Evolutionary conservation across 805 yeast genomes (phyloP).

Genomic region (Starmerella bacillaris): DNA sequence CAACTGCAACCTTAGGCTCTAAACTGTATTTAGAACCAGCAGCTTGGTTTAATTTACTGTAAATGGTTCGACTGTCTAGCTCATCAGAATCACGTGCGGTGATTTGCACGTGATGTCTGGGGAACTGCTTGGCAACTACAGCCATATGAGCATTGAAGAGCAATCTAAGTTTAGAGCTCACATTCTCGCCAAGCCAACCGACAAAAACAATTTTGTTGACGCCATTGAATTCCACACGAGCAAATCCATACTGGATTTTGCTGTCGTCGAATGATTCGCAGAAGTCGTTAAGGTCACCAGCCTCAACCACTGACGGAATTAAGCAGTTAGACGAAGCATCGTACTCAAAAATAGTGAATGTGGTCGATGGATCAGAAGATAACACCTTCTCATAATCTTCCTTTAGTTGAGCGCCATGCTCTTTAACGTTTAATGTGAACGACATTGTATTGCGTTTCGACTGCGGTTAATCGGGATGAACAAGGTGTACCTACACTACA

Average conservation of each 20-base stretch:
- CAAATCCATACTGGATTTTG: slow-evolving; percentile 75
- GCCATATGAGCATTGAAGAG: slow-evolving; percentile 28
- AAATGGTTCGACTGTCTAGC: slow-evolving; percentile 57
- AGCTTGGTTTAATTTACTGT: slow-evolving; percentile 66
- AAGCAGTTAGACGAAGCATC: slow-evolving; percentile 32
- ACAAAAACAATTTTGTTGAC: slow-evolving; percentile 66
- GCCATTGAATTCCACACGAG: slow-evolving; percentile 77
- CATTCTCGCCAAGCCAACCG: slow-evolving; percentile 91
- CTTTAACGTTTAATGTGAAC: slow-evolving; percentile 34
- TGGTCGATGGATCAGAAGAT: slow-evolving; percentile 47
- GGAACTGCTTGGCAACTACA: slow-evolving; percentile 25
- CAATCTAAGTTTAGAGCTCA: slow-evolving; percentile 39
- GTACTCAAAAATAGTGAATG: slow-evolving; percentile 72
- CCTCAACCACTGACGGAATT: slow-evolving; percentile 32
- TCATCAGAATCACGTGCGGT: slow-evolving; percentile 93
- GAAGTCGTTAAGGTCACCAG: slow-evolving; percentile 58
- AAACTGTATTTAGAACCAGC: slow-evolving; percentile 89
- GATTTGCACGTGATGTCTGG: slow-evolving; percentile 84
- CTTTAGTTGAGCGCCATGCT: slow-evolving; percentile 60
- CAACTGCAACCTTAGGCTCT: slow-evolving; percentile 17
- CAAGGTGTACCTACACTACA: background rate
- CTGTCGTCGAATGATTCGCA: slow-evolving; percentile 71
- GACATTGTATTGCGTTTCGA: slow-evolving; percentile 17
- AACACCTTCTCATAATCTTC: slow-evolving; percentile 62
- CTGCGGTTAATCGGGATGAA: background rate